phyloP scores from a whole-genome alignment of 2,329 filamentous ascomycete species.

The Paracamarosporium sp. region DNA sequence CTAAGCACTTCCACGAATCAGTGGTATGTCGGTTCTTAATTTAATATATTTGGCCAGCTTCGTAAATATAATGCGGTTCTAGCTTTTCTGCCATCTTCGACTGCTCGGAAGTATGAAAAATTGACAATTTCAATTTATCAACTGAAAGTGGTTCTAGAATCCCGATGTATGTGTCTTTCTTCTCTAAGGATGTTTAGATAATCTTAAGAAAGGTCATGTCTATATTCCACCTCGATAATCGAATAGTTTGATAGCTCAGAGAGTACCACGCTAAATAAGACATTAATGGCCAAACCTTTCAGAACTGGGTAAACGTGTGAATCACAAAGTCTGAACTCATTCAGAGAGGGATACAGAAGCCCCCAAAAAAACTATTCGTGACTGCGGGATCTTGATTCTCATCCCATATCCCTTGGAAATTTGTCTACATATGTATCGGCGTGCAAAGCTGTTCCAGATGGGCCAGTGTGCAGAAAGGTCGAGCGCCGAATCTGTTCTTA shows the following conservation, averaged over 20 bases:
- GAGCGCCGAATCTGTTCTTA: neutral
- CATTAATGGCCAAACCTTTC: neutral
- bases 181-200: neutral
- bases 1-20: neutral
- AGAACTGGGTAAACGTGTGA: neutral
- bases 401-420: neutral
- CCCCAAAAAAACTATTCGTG: neutral
- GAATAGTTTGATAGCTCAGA: neutral
- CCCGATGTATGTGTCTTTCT: neutral
- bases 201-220: neutral
- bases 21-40: neutral
- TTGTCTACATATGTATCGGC: neutral
- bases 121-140: neutral
- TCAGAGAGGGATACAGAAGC: neutral
- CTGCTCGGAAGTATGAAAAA: neutral
- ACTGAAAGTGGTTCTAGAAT: neutral
- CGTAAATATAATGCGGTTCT: neutral
- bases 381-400: neutral
- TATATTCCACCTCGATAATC: neutral
- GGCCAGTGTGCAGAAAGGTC: neutral
- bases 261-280: neutral
- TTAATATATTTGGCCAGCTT: neutral
- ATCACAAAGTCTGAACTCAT: neutral
- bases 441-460: neutral
- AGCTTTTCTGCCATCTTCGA: neutral